Base-by-base conservation (phyloP, 495 filamentous ascomycete species). In the Pyronema domesticum region DNA sequence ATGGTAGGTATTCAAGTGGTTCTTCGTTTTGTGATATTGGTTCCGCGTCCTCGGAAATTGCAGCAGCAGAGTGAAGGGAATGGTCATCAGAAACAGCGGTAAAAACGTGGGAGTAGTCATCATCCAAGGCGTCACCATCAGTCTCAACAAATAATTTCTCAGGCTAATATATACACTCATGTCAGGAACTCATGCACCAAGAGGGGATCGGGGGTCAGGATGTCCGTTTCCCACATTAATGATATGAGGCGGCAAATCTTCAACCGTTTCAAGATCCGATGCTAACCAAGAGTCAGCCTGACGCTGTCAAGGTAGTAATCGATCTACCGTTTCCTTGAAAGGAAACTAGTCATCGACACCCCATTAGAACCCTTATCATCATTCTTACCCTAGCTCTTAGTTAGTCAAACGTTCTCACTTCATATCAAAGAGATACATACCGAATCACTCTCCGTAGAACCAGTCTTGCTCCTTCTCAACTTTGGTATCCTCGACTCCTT, bases 11-110 rank as follows among this genome's bases (percentile, higher is more conserved):
- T 3, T 30, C 23, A 30, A 30, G 23, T 30, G 23, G 23, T 47
- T 14, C n/a, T 47, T 47, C 45, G n/a, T 3, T 47, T 13, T 13
- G 1, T 50, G 47, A 36, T 50, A 50, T 34, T 50, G 47, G 36
- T 50, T 9, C 36, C 47, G 47, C 47, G 18, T 50, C 47, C 47
- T 50, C 47, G 47, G 47, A 50, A 50, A 35, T 13, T 50, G 47
- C 36, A 36, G 30, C 11, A 42, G 39, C 11, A 3, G 39, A 13
- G 39, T 30, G 23, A 30, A 42, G 39, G 11, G 15, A 42, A 13
- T 42, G 11, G 39, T 42, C 15, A 13, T 42, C 39, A 42, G 39
- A 42, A 42, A 42, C 39, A 42, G 39, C 15, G 39, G 15, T 13
- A 17, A 17, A 42, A 42, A 42, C 15, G 15, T 42, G 11, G 39